Evolutionary conservation across 225 moss, liverwort and hornwort species (phyloP).

Genomic region (Polytrichum formosum): DNA sequence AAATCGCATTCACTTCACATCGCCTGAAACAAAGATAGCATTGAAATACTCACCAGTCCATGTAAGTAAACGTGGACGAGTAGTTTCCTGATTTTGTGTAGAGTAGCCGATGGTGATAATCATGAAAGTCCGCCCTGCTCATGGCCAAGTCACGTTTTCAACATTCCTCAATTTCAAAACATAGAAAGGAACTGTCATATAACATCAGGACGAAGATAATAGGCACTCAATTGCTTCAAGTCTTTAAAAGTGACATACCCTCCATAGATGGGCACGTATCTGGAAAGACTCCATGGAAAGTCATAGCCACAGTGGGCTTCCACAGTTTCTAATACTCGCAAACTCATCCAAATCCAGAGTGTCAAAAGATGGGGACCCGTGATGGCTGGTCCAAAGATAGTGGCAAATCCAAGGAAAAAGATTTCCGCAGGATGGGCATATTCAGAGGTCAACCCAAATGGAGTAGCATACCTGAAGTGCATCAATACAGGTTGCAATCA

Average conservation of each 20-base stretch:
- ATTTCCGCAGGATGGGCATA: slow-evolving; percentile 98
- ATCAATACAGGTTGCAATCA: neutral
- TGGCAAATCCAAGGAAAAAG: slow-evolving; percentile 92
- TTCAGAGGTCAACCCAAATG: slow-evolving; percentile 91
- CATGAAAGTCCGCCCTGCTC: slow-evolving; percentile 94
- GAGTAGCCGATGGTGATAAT: slow-evolving; percentile 94
- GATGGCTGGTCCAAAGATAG: slow-evolving; percentile 96
- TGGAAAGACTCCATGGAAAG: slow-evolving; percentile 97
- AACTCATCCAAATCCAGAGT: slow-evolving; percentile 97
- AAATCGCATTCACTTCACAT: neutral
- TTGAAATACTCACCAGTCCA: slow-evolving; percentile 74
- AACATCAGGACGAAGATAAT: no score
- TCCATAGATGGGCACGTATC: slow-evolving; percentile 92
- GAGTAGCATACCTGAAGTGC: slow-evolving; percentile 54
- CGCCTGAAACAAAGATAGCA: neutral
- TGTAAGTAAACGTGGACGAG: slow-evolving; percentile 96
- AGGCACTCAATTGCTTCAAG: no score
- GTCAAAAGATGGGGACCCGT: slow-evolving; percentile 92
- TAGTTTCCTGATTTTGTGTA: slow-evolving; percentile 99
- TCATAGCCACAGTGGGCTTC: slow-evolving; percentile 99
- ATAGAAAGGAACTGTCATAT: no score
- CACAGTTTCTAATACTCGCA: slow-evolving; percentile 93
- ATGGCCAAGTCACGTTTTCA: no score
- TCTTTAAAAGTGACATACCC: slow-evolving; percentile 48
- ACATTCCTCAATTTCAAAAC: no score